These are phyloP conservation scores for Micractinium sp. DNA, from an alignment of 139 green algal species.

Conservation along the genomic window DNA sequence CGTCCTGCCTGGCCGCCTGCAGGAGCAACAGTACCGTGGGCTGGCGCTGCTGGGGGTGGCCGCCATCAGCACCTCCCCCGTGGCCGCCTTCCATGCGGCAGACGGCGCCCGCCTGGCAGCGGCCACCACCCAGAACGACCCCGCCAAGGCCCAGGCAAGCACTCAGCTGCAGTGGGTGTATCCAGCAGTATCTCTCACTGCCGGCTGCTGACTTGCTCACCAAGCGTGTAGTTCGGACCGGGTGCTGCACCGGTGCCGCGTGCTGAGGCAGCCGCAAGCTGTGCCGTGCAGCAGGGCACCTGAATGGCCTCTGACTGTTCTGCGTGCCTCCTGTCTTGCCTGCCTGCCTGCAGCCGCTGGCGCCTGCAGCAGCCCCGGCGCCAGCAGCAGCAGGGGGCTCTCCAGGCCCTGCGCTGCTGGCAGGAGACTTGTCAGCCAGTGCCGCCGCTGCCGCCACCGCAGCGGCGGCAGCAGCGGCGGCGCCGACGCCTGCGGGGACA, in stretches of 20 bases:
- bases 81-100: constrained; percentile 48
- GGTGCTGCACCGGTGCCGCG: too few species aligned
- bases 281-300: too few species aligned
- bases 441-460: not conserved
- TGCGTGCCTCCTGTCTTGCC: not conserved
- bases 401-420: too few species aligned
- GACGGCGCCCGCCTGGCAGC: constrained; percentile 60
- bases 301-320: too few species aligned
- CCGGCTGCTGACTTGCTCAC: not conserved
- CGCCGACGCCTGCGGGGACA: too few species aligned
- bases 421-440: not conserved
- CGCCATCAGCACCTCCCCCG: constrained; percentile 61
- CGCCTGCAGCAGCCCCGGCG: not conserved
- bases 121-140: constrained; percentile 23
- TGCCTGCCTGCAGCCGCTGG: not conserved
- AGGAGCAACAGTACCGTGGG: constrained; percentile 57
- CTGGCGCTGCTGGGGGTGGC: constrained; percentile 76
- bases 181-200: not conserved
- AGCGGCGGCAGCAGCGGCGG: not conserved
- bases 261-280: too few species aligned
- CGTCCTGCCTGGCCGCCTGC: not conserved
- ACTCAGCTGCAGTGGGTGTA: not conserved
- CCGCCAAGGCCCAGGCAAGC: not conserved
- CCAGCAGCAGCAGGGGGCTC: not conserved
- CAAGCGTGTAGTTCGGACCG: too few species aligned